Conservation (phyloP, 2,329 filamentous ascomycete species). For the Parasarocladium wereldwijsianum region DNA sequence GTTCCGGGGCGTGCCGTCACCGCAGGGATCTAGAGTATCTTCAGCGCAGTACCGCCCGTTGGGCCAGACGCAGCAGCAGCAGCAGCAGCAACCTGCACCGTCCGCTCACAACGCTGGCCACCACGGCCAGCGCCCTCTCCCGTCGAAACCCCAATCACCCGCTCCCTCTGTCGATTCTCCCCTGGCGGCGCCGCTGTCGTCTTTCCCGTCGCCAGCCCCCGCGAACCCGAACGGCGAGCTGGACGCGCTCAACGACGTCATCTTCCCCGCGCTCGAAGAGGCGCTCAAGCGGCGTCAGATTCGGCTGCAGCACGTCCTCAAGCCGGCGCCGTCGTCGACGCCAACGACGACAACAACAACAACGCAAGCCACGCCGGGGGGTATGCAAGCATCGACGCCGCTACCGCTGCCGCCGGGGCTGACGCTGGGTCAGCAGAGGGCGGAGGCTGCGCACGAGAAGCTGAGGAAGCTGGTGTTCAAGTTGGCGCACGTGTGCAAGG, state of each 20-base stretch:
- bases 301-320: constrained; percentile 38
- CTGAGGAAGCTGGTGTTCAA: constrained; percentile 71
- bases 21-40: constrained; percentile 14
- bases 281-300: constrained; percentile 69
- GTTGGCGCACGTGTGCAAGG: constrained; percentile 67
- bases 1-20: constrained; percentile 26
- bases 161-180: constrained; percentile 16
- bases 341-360: no score
- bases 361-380: no score
- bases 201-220: constrained; percentile 43
- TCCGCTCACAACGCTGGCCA: constrained; percentile 5
- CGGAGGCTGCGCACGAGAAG: constrained; percentile 63
- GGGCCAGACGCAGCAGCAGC: constrained; percentile 10
- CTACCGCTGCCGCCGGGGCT: constrained; percentile 18
- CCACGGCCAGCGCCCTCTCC: constrained; percentile 12
- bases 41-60: constrained; percentile 11
- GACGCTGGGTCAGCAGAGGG: constrained; percentile 52
- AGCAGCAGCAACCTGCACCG: constrained; percentile 10
- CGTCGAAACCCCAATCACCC: constrained; percentile 17
- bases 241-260: constrained; percentile 78
- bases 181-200: constrained; percentile 25
- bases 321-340: constrained; percentile 21
- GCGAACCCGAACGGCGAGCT: constrained; percentile 52
- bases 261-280: constrained; percentile 83
- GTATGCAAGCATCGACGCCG: neutral